Percentiles rank a stretch among this genome's conserved stretches.
phyloP scores from a whole-genome alignment of 2,329 filamentous ascomycete genomes.

The Coniochaeta sp. region DNA sequence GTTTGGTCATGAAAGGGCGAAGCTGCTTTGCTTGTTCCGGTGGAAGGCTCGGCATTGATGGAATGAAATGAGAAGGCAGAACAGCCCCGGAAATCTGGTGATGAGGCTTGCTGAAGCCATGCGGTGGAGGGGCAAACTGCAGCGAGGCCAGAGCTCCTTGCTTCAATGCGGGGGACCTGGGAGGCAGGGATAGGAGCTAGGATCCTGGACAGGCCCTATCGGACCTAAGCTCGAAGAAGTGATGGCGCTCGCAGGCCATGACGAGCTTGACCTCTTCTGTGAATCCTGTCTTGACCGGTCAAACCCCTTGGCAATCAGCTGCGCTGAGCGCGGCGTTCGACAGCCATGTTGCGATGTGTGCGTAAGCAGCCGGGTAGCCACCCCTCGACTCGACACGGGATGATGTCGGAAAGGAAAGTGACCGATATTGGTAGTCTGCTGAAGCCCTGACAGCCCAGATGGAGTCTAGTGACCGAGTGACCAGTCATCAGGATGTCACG shows the following conservation, averaged over 20 bases:
- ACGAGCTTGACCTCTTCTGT: background rate
- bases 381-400: background rate
- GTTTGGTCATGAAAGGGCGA: background rate
- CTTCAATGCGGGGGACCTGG: constrained; percentile 14
- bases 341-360: background rate
- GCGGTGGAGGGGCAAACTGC: background rate
- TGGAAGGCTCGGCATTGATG: constrained; percentile 17
- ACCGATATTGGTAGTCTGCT: background rate
- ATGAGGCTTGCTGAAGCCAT: constrained; percentile 11
- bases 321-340: background rate
- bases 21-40: constrained; percentile 7
- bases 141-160: constrained; percentile 12
- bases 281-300: background rate
- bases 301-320: background rate
- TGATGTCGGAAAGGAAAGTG: background rate
- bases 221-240: background rate
- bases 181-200: constrained; percentile 3
- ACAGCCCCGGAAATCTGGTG: constrained; percentile 4
- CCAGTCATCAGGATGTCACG: background rate
- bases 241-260: background rate
- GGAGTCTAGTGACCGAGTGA: background rate
- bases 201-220: background rate
- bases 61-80: constrained; percentile 8
- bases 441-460: background rate
- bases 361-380: background rate